A percentile compares a stretch with the other conserved stretches of the same genome.
phyloP scores from a whole-genome alignment of 176 grass and related monocot genomes.

The Tillandsia leiboldiana region DNA sequence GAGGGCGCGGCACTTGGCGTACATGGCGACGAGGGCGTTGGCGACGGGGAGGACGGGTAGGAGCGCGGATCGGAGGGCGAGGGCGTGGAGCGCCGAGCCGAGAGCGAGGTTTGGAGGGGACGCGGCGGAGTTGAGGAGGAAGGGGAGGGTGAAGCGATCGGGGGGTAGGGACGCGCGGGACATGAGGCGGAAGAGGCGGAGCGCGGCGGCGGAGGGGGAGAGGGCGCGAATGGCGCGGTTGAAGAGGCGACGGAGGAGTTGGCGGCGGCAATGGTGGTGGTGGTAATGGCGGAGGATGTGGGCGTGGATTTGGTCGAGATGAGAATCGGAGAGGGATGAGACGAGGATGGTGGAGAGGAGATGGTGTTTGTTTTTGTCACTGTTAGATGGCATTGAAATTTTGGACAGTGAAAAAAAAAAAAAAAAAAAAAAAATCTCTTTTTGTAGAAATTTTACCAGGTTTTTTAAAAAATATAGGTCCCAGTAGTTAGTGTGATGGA shows the following conservation, averaged over 20 bases:
- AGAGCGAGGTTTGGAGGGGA: conserved; percentile 24
- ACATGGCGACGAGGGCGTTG: conserved; percentile 58
- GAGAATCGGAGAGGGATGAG: conserved; percentile 23
- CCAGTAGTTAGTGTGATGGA: neutral
- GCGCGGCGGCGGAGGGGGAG: conserved; percentile 33
- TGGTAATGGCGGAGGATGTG: conserved; percentile 36
- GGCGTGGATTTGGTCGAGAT: conserved; percentile 29
- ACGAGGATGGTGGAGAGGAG: conserved; percentile 24
- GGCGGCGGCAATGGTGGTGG: conserved; percentile 4
- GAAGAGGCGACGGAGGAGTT: conserved; percentile 17
- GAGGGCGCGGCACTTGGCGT: conserved; percentile 54
- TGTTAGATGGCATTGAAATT: neutral
- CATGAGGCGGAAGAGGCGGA: conserved; percentile 45
- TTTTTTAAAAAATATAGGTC: neutral
- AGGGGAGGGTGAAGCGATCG: conserved; percentile 54
- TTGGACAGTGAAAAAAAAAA: neutral
- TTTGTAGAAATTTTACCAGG: no score
- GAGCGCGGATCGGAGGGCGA: conserved; percentile 42
- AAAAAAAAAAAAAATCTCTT: no score
- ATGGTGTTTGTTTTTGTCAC: neutral
- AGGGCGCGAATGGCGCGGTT: conserved; percentile 37
- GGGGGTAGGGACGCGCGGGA: conserved; percentile 36
- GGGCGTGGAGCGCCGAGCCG: conserved; percentile 48
- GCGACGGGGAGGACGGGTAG: conserved; percentile 50
- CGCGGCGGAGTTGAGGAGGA: conserved; percentile 56